Conservation (phyloP, 768 basidiomycete genomes). For the Multifurca ochricompacta region DNA sequence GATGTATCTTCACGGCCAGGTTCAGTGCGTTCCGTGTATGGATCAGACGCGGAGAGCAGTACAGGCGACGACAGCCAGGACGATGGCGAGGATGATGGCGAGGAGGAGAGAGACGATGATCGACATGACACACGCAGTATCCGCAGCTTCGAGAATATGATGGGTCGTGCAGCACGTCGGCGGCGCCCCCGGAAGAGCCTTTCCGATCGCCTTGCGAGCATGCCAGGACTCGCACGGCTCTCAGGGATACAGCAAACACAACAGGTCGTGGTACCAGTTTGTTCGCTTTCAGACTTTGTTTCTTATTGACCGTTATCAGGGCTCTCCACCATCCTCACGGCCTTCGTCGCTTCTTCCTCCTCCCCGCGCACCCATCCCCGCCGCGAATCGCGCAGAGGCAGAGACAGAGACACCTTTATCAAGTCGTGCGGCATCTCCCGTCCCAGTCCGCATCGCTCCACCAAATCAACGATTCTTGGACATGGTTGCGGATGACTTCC, state of each 20-base stretch:
- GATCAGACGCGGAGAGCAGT: slow-evolving; percentile 28
- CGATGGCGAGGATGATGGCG: slow-evolving; percentile 35
- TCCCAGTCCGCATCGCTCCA: slow-evolving; percentile 41
- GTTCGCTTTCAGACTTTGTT: slow-evolving; percentile 10
- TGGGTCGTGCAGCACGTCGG: slow-evolving; percentile 34
- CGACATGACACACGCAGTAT: slow-evolving; percentile 64
- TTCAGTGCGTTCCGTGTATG: slow-evolving; percentile 34
- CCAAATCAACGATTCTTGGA: slow-evolving; percentile 67
- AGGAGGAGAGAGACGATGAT: slow-evolving; percentile 30
- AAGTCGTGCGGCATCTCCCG: slow-evolving; percentile 34
- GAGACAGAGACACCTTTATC: slow-evolving; percentile 34
- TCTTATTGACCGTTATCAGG: slow-evolving; percentile 20
- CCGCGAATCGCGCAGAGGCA: slow-evolving; percentile 31
- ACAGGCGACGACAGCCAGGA: slow-evolving; percentile 32
- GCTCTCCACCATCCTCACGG: slow-evolving; percentile 33
- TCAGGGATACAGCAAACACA: slow-evolving; percentile 21
- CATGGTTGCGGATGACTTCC: slow-evolving; percentile 67
- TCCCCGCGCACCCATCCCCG: slow-evolving; percentile 21
- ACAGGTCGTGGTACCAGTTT: slow-evolving; percentile 7
- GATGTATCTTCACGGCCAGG: slow-evolving; percentile 48
- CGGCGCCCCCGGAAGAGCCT: slow-evolving; percentile 53
- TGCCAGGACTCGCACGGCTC: slow-evolving; percentile 51
- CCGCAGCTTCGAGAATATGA: slow-evolving; percentile 81
- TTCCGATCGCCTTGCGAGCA: slow-evolving; percentile 72
- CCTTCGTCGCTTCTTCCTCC: slow-evolving; percentile 34